Evolutionary conservation across 1,284 basidiomycete species (phyloP), one percentile per base, ranked within the genome.

Genomic region (Rhodotorula sp.): DNA sequence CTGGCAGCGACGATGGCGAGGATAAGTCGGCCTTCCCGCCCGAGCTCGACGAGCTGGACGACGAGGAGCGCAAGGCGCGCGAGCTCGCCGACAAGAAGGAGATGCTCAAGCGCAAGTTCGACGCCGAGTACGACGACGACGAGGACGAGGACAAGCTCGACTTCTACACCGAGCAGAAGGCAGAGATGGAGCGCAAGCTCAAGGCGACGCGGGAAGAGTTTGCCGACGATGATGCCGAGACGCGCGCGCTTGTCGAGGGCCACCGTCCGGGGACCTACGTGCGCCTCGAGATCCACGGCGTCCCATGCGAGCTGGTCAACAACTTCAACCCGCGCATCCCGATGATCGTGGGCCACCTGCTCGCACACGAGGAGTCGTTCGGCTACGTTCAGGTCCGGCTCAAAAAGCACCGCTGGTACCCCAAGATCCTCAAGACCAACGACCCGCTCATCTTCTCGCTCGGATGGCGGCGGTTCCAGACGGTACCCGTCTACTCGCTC

Each of bases 401-500:
- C 82, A 99, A 99, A 84, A 88, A 95, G 64, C 96, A 99, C 81
- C 87, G 96, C 66, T 99, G 97, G 97, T 93, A 90, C 82, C 86
- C 88, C 16, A 88, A 88, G 79, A 97, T 93, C 10, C 87, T 99
- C 78, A 99, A 99, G 85, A 97, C 91, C 61, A 98, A 99, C 82
- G 93, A 99, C 81, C 96, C 97, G 0, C 86, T 99, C 73, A 92
- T 99, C 77, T 88, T 99, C 82, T 96, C 93, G 4, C 84, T 98
- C 17, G 96, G 96, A 14, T 99, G 96, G 96, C 85, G 97, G 63
- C 86, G 96, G 27, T 99, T 99, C 85, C 96, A 99, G 82, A 90
- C 88, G 0, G 85, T 97, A 42, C 96, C 96, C 0, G 90, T 98
- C 76, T 99, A 98, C 82, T 93, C 93, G 41, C 85, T 99, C 44